Evolutionary conservation across 2,329 filamentous ascomycete species (phyloP).

Genomic region (Fusarium buxicola): DNA sequence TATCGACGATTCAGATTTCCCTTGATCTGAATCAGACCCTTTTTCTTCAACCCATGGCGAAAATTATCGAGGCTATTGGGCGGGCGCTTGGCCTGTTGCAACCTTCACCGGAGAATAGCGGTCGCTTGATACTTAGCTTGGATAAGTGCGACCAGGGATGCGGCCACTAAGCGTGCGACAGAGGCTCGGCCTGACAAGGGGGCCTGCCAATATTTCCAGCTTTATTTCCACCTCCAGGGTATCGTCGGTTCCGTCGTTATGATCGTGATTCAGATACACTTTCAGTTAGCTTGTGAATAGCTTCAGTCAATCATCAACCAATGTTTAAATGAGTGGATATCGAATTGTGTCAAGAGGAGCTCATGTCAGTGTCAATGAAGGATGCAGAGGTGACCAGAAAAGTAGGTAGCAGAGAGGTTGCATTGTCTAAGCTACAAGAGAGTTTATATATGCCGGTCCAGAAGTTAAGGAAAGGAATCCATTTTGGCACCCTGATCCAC

Average conservation of each 20-base stretch:
- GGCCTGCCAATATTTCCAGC: slow-evolving; percentile 6
- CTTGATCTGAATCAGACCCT: slow-evolving; percentile 5
- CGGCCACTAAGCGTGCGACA: slow-evolving; percentile 14
- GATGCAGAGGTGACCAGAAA: background rate
- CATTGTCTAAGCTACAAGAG: slow-evolving; percentile 35
- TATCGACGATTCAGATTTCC: slow-evolving; percentile 1
- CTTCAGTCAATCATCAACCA: background rate
- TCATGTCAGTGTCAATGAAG: background rate
- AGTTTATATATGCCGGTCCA: slow-evolving; percentile 27
- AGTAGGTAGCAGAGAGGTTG: slow-evolving; percentile 31
- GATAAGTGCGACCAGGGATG: slow-evolving; percentile 13
- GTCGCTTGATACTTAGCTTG: slow-evolving; percentile 15
- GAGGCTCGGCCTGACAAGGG: slow-evolving; percentile 24
- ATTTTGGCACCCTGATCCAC: slow-evolving; percentile 27
- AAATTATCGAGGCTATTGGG: slow-evolving; percentile 11
- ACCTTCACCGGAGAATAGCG: slow-evolving; percentile 12
- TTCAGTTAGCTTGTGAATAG: background rate
- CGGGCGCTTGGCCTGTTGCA: slow-evolving; percentile 6
- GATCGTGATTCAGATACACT: too few species aligned
- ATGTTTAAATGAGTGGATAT: background rate
- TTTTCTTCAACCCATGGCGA: background rate
- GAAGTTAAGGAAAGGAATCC: slow-evolving; percentile 29
- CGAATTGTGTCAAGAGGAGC: background rate
- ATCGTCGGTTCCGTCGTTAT: too few species aligned
- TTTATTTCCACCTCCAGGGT: slow-evolving; percentile 14